Conservation (phyloP, 768 basidiomycete genomes). For the Trametes elegans region DNA sequence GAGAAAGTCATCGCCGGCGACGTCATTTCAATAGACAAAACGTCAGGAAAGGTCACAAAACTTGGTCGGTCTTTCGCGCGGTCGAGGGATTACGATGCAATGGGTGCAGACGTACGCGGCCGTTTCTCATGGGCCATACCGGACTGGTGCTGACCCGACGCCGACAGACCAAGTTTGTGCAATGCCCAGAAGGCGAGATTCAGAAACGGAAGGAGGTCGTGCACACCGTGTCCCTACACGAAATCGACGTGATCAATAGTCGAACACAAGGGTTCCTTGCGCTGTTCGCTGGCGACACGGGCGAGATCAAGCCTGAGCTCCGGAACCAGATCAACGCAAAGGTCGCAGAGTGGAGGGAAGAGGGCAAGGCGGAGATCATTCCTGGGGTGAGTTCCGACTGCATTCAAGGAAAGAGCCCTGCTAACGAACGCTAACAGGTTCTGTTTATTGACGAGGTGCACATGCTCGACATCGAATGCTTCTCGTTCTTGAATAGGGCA, state of each 20-base stretch:
- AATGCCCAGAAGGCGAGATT: constrained; percentile 96
- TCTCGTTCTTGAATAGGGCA: constrained; percentile 96
- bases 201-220: constrained; percentile 97
- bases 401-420: background rate
- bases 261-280: constrained; percentile 98
- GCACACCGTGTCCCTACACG: constrained; percentile 96
- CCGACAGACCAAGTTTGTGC: constrained; percentile 90
- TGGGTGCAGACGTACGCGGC: constrained; percentile 87
- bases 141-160: constrained; percentile 3
- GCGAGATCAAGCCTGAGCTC: constrained; percentile 97
- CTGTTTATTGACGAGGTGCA: constrained; percentile 99
- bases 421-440: constrained; percentile 49
- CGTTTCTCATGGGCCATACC: background rate
- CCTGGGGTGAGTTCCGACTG: constrained; percentile 71
- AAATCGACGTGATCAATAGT: constrained; percentile 99
- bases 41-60: constrained; percentile 94
- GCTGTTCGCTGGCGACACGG: constrained; percentile 92
- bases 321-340: constrained; percentile 96
- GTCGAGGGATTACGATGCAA: constrained; percentile 96
- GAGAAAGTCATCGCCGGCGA: constrained; percentile 96
- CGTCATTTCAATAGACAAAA: constrained; percentile 96
- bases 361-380: constrained; percentile 97
- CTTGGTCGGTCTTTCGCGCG: constrained; percentile 96
- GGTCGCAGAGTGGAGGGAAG: constrained; percentile 96
- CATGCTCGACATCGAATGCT: constrained; percentile 99